Evolutionary conservation across 2,329 filamentous ascomycete genomes (phyloP), one percentile per base, ranked within the genome.

Genomic region (Malbranchea zuffiana): DNA sequence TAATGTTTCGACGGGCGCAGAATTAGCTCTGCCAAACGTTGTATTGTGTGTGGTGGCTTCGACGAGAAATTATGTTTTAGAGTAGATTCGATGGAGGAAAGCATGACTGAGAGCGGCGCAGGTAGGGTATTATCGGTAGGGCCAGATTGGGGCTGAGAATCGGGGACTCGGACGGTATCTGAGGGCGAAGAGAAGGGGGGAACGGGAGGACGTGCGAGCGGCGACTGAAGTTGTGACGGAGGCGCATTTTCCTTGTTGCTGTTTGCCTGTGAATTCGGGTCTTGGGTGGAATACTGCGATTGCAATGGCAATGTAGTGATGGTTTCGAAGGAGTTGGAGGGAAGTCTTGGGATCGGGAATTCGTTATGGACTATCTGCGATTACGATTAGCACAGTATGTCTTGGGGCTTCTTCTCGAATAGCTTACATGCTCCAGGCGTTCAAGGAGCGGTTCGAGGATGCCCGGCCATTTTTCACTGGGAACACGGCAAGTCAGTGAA

Each of bases 21-120:
- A 3, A 94, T 67, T 19, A 96, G 78, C 66, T 98, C 90, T 15
- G 86, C 77, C 15, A 98, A 72, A 25, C 90, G 81, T 62, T 98
- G 90, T 44, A 95, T 74, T 3, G 90, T 96, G 57, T 96, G 85
- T 0, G 90, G 90, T 1, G 90, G 88, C 49, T 82, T 74, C 3
- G 68, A 65, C 15, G 73, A 55, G 59, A 98, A 98, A 47, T 72
- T 73, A 2, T 66, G 68, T 33, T 61, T 67, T 25, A 94, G 66
- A 11, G 78, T 76, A 11, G 54, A 56, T 44, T 61, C 56, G 36
- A 84, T 78, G 40, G 73, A 73, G 41, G 60, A 55, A 31, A 84
- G 62, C 53, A 84, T 73, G 37, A 70, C 67, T 40, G 69, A 61
- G 33, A 88, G 66, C 44, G 78, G 76, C 5, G 68, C 67, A 2